These are phyloP conservation scores for Flaveria floridana DNA, from an alignment of 140 eudicot species.

Conservation along the genomic window DNA sequence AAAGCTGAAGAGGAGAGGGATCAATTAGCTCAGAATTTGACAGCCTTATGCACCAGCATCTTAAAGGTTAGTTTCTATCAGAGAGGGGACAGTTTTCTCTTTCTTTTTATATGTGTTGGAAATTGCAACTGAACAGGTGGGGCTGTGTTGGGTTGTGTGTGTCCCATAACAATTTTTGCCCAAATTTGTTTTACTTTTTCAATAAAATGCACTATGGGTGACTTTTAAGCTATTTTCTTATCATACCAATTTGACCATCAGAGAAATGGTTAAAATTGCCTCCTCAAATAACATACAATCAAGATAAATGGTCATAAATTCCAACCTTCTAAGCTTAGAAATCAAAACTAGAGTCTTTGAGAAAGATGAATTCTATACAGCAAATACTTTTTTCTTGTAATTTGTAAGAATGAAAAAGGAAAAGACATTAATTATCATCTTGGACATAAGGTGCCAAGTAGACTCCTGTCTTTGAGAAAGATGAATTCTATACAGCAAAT, in stretches of 20 bases:
- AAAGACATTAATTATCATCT: not conserved
- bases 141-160: not conserved
- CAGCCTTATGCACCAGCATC: constrained; percentile 71
- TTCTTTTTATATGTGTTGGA: not conserved
- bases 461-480: not conserved
- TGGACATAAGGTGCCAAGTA: not conserved
- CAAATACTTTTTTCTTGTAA: not conserved
- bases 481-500: no score
- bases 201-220: not conserved
- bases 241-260: not conserved
- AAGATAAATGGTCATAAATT: not conserved
- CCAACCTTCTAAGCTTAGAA: not conserved
- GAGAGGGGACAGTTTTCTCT: not conserved
- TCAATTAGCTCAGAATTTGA: constrained; percentile 68
- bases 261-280: not conserved
- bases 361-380: no score
- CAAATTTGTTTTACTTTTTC: not conserved
- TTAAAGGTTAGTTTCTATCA: constrained; percentile 53
- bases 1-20: constrained; percentile 75
- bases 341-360: not conserved
- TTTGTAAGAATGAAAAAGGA: not conserved
- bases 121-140: not conserved
- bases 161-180: not conserved
- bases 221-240: not conserved
- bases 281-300: not conserved